Evolutionary conservation across 495 filamentous ascomycete species (phyloP).

Genomic region (Hypoxylon crocopeplum): DNA sequence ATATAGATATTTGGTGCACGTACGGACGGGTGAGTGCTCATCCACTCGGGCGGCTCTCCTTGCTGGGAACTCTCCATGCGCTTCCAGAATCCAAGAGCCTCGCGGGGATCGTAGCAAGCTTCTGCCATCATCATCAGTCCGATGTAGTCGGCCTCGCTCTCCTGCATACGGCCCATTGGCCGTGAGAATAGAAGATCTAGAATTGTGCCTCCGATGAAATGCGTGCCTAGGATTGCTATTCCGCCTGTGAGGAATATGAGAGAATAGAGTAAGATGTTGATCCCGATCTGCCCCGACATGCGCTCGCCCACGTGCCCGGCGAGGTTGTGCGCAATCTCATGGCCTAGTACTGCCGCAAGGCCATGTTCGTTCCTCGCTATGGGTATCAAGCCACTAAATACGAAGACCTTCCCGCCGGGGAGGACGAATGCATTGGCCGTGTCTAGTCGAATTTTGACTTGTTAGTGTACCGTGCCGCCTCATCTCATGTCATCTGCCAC

Average conservation of each 20-base stretch:
- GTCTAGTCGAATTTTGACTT: constrained; percentile 14
- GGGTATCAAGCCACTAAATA: constrained; percentile 82
- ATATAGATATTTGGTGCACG: constrained; percentile 28
- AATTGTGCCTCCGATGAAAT: constrained; percentile 50
- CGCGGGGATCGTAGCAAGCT: constrained; percentile 72
- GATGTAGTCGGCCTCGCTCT: constrained; percentile 83
- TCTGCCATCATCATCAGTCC: constrained; percentile 74
- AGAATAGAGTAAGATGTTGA: constrained; percentile 59
- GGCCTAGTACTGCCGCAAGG: constrained; percentile 83
- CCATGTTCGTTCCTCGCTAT: constrained; percentile 75
- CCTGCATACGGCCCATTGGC: constrained; percentile 72
- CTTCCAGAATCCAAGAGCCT: constrained; percentile 76
- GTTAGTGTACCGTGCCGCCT: constrained; percentile 4
- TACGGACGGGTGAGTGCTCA: constrained; percentile 88
- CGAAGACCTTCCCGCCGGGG: constrained; percentile 93
- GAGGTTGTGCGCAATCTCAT: constrained; percentile 94
- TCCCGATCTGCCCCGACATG: constrained; percentile 67
- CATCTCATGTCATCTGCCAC: background rate
- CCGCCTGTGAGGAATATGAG: constrained; percentile 57
- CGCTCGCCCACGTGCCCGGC: constrained; percentile 81
- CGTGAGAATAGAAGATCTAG: constrained; percentile 69
- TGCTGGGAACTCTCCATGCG: constrained; percentile 73
- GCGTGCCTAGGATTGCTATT: constrained; percentile 52
- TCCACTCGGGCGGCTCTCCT: constrained; percentile 70
- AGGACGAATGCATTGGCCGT: constrained; percentile 85